Evolutionary conservation across 1,284 basidiomycete species (phyloP).

Genomic region (Entoloma clypeatum): DNA sequence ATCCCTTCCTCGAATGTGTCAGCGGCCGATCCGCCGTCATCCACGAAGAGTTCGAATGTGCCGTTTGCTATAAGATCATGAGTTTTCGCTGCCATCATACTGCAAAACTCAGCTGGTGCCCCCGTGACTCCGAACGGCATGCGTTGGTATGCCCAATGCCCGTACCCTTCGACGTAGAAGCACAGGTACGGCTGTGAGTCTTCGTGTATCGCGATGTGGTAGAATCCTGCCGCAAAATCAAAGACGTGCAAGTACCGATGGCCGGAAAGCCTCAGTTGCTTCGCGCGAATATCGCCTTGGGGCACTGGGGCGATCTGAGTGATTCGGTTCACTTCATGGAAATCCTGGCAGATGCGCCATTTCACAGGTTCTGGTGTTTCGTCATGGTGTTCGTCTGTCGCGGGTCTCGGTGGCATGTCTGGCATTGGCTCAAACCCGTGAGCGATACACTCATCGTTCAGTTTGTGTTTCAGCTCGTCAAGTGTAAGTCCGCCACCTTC

Average conservation of each 20-base stretch:
- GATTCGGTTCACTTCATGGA: too few species aligned
- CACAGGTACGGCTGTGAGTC: constrained; percentile 30
- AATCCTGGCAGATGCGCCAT: too few species aligned
- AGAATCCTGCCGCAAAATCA: constrained; percentile 30
- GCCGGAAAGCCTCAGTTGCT: not conserved
- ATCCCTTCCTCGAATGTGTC: constrained; percentile 26
- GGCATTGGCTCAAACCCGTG: too few species aligned
- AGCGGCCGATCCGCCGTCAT: constrained; percentile 27
- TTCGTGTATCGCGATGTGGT: constrained; percentile 25
- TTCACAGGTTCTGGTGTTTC: too few species aligned
- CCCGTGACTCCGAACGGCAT: constrained; percentile 44
- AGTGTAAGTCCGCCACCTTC: too few species aligned
- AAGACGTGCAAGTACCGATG: not conserved
- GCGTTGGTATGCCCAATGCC: constrained; percentile 31
- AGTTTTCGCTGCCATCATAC: constrained; percentile 29
- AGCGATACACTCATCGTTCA: too few species aligned
- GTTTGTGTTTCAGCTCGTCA: too few species aligned
- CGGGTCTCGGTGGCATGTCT: too few species aligned
- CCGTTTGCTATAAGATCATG: constrained; percentile 29
- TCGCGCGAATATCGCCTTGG: not conserved
- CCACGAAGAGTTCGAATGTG: constrained; percentile 31
- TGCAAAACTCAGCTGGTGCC: constrained; percentile 34
- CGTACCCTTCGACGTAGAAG: constrained; percentile 36
- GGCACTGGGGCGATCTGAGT: too few species aligned
- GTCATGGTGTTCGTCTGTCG: too few species aligned